A percentile compares a stretch with the other conserved stretches of the same genome.
Evolutionary conservation across 192 early-diverging fungal species (phyloP).

Genomic region (Coemansia furcata): DNA sequence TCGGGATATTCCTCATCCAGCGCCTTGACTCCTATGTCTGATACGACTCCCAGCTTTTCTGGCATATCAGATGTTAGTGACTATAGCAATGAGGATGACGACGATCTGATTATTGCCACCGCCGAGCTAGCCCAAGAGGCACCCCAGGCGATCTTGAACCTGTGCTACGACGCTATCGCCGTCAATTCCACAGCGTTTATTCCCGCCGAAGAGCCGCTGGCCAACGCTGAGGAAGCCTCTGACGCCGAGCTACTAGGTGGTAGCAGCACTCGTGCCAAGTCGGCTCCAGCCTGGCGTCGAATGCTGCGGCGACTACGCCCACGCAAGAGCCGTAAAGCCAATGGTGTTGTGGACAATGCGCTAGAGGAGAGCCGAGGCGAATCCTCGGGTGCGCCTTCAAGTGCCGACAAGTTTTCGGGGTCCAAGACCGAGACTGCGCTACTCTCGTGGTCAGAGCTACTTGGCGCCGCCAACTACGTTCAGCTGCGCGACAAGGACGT

Average conservation of each 20-base stretch:
- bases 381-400: slow-evolving; percentile 10
- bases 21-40: slow-evolving; percentile 44
- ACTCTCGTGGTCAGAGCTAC: slow-evolving; percentile 69
- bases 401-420: slow-evolving; percentile 65
- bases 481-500: slow-evolving; percentile 61
- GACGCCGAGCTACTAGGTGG: slow-evolving; percentile 25
- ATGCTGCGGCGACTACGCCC: slow-evolving; percentile 9
- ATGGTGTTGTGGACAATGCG: neutral
- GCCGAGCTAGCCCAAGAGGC: slow-evolving; percentile 52
- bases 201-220: slow-evolving; percentile 16
- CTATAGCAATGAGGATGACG: slow-evolving; percentile 48
- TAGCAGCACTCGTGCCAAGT: slow-evolving; percentile 8
- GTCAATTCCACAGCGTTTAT: slow-evolving; percentile 81
- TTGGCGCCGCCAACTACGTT: slow-evolving; percentile 63
- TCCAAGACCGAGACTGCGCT: slow-evolving; percentile 96
- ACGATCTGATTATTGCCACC: slow-evolving; percentile 54
- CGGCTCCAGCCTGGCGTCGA: slow-evolving; percentile 26
- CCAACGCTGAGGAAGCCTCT: slow-evolving; percentile 15
- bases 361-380: slow-evolving; percentile 30
- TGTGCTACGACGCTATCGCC: slow-evolving; percentile 70
- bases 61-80: slow-evolving; percentile 49
- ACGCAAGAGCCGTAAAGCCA: neutral
- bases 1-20: slow-evolving; percentile 49
- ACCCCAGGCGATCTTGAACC: slow-evolving; percentile 47
- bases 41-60: slow-evolving; percentile 41